phyloP scores from a whole-genome alignment of 2,329 filamentous ascomycete species.

The Neoscytalidium dimidiatum region DNA sequence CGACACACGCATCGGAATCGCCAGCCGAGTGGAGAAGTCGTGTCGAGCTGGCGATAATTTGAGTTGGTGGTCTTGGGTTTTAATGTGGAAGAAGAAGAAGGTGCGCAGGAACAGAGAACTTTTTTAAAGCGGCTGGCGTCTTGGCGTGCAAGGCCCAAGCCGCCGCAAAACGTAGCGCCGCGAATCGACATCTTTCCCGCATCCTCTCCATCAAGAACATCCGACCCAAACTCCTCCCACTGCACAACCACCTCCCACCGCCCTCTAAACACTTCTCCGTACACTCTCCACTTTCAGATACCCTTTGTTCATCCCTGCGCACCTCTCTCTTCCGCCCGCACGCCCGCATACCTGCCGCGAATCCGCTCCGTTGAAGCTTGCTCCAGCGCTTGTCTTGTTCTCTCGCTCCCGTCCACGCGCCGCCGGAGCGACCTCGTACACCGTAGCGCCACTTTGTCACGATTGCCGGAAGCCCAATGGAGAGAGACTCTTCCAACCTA shows the following conservation, averaged over 20 bases:
- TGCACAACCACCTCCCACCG: slow-evolving; percentile 8
- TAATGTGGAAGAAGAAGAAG: slow-evolving; percentile 37
- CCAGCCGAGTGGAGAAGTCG: slow-evolving; percentile 60
- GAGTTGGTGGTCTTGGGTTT: slow-evolving; percentile 68
- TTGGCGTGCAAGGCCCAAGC: slow-evolving; percentile 18
- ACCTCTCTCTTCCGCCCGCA: background rate
- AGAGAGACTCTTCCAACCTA: slow-evolving; percentile 49
- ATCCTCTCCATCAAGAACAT: slow-evolving; percentile 19
- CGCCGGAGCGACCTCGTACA: slow-evolving; percentile 3
- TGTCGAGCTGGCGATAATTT: slow-evolving; percentile 70
- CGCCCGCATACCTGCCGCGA: background rate
- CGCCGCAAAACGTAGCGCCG: slow-evolving; percentile 17
- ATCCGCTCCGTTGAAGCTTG: slow-evolving; percentile 10
- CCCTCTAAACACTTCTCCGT: background rate
- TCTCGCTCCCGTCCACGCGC: slow-evolving; percentile 3
- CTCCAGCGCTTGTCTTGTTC: slow-evolving; percentile 7
- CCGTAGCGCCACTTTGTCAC: slow-evolving; percentile 1
- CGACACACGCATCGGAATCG: slow-evolving; percentile 72
- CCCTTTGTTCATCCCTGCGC: background rate
- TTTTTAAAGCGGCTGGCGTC: slow-evolving; percentile 19
- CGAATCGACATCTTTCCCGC: slow-evolving; percentile 21
- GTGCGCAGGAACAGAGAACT: slow-evolving; percentile 16
- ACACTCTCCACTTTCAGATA: background rate
- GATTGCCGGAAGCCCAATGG: slow-evolving; percentile 33
- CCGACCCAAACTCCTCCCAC: slow-evolving; percentile 6